Evolutionary conservation across 2,329 filamentous ascomycete species (phyloP).

Genomic region (Fusarium begoniae): DNA sequence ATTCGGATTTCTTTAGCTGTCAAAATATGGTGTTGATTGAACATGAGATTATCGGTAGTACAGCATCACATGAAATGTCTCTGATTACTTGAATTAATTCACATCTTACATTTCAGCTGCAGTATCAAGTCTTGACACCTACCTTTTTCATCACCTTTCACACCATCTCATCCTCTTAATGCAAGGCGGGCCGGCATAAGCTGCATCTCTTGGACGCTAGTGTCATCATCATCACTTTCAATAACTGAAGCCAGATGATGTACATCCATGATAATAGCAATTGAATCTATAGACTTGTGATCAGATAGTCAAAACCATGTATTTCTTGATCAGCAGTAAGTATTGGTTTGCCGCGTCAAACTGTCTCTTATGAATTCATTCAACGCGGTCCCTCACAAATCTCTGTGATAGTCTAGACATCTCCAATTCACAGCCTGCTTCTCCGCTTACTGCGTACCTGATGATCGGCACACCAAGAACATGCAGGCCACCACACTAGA

Average conservation of each 20-base stretch:
- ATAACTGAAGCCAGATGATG: not conserved
- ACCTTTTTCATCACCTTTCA: conserved; percentile 21
- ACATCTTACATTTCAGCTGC: conserved; percentile 15
- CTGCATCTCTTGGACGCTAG: conserved; percentile 6
- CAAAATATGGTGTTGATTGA: not conserved
- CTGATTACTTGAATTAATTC: not conserved
- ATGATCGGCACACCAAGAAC: conserved; percentile 23
- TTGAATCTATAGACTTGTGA: not conserved
- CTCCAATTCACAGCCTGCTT: not conserved
- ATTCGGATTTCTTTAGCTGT: not conserved
- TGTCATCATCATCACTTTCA: not conserved
- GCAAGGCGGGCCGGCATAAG: conserved; percentile 29
- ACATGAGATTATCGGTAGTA: not conserved
- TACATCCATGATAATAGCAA: not conserved
- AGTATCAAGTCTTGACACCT: conserved; percentile 13
- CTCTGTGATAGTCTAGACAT: not conserved
- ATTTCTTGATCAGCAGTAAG: not conserved
- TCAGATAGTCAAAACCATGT: not conserved
- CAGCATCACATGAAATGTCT: not conserved
- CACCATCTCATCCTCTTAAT: conserved; percentile 21
- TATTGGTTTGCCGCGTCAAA: not conserved
- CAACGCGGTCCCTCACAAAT: not conserved
- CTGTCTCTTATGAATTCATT: not conserved
- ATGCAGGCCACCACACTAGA: conserved; percentile 31
- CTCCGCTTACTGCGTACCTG: conserved; percentile 29